Base-by-base conservation (phyloP, 495 filamentous ascomycete genomes). In the Penicillium odoratum region DNA sequence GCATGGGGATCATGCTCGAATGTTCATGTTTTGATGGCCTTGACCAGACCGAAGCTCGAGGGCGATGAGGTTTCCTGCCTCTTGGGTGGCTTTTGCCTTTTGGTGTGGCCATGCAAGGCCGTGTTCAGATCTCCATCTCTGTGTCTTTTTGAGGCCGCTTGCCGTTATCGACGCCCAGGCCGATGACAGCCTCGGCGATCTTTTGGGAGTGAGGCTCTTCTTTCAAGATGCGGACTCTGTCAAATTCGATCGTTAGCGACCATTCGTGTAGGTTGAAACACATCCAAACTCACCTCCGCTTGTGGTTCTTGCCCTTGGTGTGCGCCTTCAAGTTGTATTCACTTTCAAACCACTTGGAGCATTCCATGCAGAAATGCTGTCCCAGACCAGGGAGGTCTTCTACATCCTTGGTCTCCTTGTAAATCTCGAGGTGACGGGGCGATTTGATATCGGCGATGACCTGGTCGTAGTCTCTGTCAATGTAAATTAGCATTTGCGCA, bases 281-380 rank as follows among this genome's bases (percentile, higher is more conserved):
- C 8, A 1, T 46, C 7, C 9, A 21, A 18, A 75, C 79, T 59
- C 66, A 96, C 93, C 88, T 87, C 77, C 90, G 82, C 81, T 92
- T 97, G 72, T 98, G 93, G 40, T 86, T 87, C 77, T 96, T 98
- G 56, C 93, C 92, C 74, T 88, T 91, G 34, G 75, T 78, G 71
- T 98, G 94, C 29, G 81, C 74, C 29, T 84, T 79, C 57, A 96
- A 76, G 64, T 87, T 94, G 63, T 84, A 73, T 50, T 95, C 91
- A 53, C 85, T 88, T 74, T 97, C 94, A 70, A 93, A 97, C 87
- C 89, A 97, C 77, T 96, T 97, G 40, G 92, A 86, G 67, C 93
- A 98, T 75, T 96, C 90, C n/a, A 88, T 78, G 70, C 93, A 98
- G 69, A 96, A 97, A 60, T 83, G 87, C 65, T 80, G 76, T 5